phyloP scores from a whole-genome alignment of 2,329 filamentous ascomycete species.

The Diplodia sapinea region DNA sequence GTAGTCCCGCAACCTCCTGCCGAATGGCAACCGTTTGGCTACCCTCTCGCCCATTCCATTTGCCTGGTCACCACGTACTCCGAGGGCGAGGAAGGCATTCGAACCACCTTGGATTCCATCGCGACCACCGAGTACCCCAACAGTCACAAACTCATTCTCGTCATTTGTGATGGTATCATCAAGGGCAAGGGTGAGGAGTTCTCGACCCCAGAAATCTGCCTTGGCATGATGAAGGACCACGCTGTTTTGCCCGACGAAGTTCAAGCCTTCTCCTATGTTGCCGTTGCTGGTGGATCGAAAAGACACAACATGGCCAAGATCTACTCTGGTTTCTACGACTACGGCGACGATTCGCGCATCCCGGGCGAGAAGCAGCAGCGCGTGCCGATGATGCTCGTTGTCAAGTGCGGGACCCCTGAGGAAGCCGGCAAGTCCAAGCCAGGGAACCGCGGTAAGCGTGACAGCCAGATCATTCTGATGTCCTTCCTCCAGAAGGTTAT shows the following conservation, averaged over 20 bases:
- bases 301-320: slow-evolving; percentile 99
- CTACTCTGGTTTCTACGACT: slow-evolving; percentile 98
- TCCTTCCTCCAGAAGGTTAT: slow-evolving; percentile 99
- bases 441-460: slow-evolving; percentile 96
- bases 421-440: slow-evolving; percentile 84
- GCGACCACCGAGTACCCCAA: slow-evolving; percentile 98
- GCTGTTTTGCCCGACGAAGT: slow-evolving; percentile 81
- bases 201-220: slow-evolving; percentile 86
- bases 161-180: slow-evolving; percentile 97
- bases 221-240: slow-evolving; percentile 95
- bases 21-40: slow-evolving; percentile 97
- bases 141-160: slow-evolving; percentile 95
- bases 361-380: slow-evolving; percentile 89
- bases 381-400: slow-evolving; percentile 95
- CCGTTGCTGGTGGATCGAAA: slow-evolving; percentile 93
- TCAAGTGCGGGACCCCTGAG: slow-evolving; percentile 93
- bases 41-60: slow-evolving; percentile 89
- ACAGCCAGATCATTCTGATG: slow-evolving; percentile 99
- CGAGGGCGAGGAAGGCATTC: slow-evolving; percentile 88
- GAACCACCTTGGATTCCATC: slow-evolving; percentile 93
- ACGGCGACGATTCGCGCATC: slow-evolving; percentile 79
- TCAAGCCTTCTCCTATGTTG: slow-evolving; percentile 91
- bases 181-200: slow-evolving; percentile 88
- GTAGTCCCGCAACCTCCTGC: slow-evolving; percentile 95
- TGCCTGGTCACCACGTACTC: slow-evolving; percentile 97